Evolutionary conservation across 2,329 filamentous ascomycete genomes (phyloP).

Genomic region (Bimuria novae-zelandiae): DNA sequence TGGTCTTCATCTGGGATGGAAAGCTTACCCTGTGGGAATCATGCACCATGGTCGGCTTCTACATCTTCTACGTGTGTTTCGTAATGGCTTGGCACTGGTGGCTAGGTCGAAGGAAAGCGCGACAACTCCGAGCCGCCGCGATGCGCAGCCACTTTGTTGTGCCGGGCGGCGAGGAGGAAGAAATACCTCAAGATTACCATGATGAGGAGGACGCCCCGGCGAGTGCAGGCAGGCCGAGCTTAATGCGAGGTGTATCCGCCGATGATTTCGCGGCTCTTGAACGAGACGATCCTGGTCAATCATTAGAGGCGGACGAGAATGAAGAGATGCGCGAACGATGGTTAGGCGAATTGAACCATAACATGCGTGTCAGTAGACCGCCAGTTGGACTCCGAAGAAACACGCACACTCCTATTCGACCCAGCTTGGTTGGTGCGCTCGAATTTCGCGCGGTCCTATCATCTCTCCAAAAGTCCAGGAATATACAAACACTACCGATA

Average conservation of each 20-base stretch:
- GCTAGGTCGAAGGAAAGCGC: slow-evolving; percentile 65
- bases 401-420: slow-evolving; percentile 82
- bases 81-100: slow-evolving; percentile 95
- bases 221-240: slow-evolving; percentile 31
- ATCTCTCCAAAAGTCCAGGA: slow-evolving; percentile 82
- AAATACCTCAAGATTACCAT: slow-evolving; percentile 57
- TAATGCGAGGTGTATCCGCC: slow-evolving; percentile 55
- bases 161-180: slow-evolving; percentile 62
- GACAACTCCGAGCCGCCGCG: slow-evolving; percentile 68
- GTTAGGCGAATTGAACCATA: slow-evolving; percentile 83
- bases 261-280: slow-evolving; percentile 69
- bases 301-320: slow-evolving; percentile 61
- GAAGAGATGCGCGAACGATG: slow-evolving; percentile 67
- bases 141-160: slow-evolving; percentile 75
- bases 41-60: slow-evolving; percentile 85
- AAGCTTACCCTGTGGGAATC: slow-evolving; percentile 88
- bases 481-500: slow-evolving; percentile 72
- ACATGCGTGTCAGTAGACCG: slow-evolving; percentile 85
- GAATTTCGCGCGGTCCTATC: slow-evolving; percentile 91
- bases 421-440: slow-evolving; percentile 88
- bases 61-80: slow-evolving; percentile 83
- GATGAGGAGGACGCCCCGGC: slow-evolving; percentile 61
- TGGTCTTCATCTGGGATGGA: slow-evolving; percentile 85
- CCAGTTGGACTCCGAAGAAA: slow-evolving; percentile 68
- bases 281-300: slow-evolving; percentile 61